A percentile compares a stretch with the other conserved stretches of the same genome.
phyloP scores from a whole-genome alignment of 805 yeast species.

The Maudiozyma pseudohumilis region DNA sequence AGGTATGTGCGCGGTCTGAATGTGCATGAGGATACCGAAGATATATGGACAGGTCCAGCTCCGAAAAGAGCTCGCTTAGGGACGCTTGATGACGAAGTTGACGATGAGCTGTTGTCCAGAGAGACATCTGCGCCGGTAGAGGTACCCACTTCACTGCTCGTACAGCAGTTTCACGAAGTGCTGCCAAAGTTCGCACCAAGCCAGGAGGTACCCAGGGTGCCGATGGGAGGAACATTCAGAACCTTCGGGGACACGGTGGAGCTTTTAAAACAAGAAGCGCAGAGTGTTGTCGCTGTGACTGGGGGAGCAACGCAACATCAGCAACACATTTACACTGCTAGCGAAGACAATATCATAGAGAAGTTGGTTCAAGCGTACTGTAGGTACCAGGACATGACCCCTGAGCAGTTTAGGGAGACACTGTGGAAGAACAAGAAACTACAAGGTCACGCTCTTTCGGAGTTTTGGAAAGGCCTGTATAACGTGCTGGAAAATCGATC shows the following conservation, averaged over 20 bases:
- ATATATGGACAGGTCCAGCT: too few relatives aligned
- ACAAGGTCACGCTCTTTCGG: slow-evolving; percentile 46
- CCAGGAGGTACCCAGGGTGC: neutral
- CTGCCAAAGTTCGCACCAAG: slow-evolving; percentile 8
- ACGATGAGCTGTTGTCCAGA: too few relatives aligned
- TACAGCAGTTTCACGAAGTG: too few relatives aligned
- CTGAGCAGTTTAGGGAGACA: neutral
- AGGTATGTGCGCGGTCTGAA: slow-evolving; percentile 42
- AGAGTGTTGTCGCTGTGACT: too few relatives aligned
- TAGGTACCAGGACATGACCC: neutral
- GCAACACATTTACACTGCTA: neutral
- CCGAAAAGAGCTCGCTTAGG: too few relatives aligned
- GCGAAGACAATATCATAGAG: neutral
- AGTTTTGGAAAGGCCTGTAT: slow-evolving; percentile 74
- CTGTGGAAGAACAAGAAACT: neutral
- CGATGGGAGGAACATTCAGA: neutral
- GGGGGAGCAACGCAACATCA: too few relatives aligned
- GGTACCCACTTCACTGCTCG: too few relatives aligned
- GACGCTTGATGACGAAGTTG: too few relatives aligned
- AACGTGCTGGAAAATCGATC: slow-evolving; percentile 69
- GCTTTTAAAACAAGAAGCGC: neutral
- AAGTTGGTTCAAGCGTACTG: neutral
- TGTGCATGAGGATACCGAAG: too few relatives aligned
- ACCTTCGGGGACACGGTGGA: neutral
- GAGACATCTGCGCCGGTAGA: too few relatives aligned